These are phyloP conservation scores for Sordaria brevicollis DNA, from an alignment of 495 filamentous ascomycete genomes.

Conservation along the genomic window DNA sequence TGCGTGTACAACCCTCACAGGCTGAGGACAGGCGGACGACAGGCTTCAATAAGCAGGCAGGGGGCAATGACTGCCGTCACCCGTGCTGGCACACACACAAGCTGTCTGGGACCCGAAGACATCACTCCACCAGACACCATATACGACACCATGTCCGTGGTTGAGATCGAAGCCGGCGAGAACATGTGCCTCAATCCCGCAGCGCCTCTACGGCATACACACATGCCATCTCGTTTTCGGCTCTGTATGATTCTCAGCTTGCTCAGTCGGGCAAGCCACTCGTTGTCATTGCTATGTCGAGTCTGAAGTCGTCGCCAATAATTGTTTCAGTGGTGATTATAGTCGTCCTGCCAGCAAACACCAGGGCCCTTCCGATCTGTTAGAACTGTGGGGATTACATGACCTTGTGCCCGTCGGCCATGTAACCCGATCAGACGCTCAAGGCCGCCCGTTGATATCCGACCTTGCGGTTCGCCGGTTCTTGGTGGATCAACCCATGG, in stretches of 20 bases:
- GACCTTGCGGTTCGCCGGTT: background rate
- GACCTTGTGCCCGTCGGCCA: background rate
- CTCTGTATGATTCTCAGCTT: background rate
- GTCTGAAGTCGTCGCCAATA: background rate
- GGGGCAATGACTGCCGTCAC: background rate
- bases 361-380: background rate
- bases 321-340: background rate
- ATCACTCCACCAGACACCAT: background rate
- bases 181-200: background rate
- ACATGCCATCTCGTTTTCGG: background rate
- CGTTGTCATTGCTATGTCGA: background rate
- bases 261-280: background rate
- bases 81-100: background rate
- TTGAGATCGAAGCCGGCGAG: background rate
- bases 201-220: background rate
- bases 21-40: slow-evolving; percentile 2
- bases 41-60: background rate
- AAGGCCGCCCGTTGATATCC: background rate
- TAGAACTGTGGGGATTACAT: background rate
- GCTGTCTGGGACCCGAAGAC: background rate
- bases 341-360: background rate
- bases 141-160: background rate
- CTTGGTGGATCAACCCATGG: background rate
- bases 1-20: background rate
- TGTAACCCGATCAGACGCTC: background rate